Evolutionary conservation across 345 rosid species (phyloP), one percentile per base, ranked within the genome.

Genomic region (Citropsis articulata): DNA sequence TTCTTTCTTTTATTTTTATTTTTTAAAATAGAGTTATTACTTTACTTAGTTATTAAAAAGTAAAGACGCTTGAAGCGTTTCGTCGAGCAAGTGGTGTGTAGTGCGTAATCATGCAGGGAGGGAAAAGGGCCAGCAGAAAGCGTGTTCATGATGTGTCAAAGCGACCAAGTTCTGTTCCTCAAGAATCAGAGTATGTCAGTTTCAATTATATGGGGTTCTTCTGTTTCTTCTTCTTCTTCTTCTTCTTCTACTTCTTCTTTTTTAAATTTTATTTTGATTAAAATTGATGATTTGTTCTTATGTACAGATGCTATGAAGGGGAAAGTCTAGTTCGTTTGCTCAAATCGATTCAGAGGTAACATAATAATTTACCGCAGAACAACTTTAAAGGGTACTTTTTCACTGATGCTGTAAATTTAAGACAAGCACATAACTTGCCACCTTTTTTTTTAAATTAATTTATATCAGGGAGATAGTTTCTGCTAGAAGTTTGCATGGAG

Each of bases 231-330:
- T 72, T 81, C 28, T 36, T 21, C 6, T 21, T 65, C 57, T 31
- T 67, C 31, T 64, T 64, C 73, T 2, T 53, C 30, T 72, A 78
- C 28, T 36, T 21, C 6, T 21, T 65, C n/a, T 25, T 63, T 25
- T 68, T 30, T 8, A 1, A 0, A 2, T 12, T 25, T 55, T 45
- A 6, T 42, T 12, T 14, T 53, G 2, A 53, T 53, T 53, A 53
- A 33, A 30, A 38, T 24, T 73, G 57, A 56, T 61, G 25, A 13
- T 50, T n/a, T 33, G 24, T 75, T 50, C n/a, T 40, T 7, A 3
- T 84, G 56, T n/a, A 48, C 79, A 89, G 92, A 28, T 85, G 76
- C 84, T 84, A 77, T 30, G 92, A 90, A 89, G 93, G 93, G 25
- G 92, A 89, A 57, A 81, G 88, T 73, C 84, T 93, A 6, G 81